Percentiles rank a stretch among this genome's conserved stretches.
phyloP scores from a whole-genome alignment of 495 filamentous ascomycete species.

The Hyaloscypha bicolor region DNA sequence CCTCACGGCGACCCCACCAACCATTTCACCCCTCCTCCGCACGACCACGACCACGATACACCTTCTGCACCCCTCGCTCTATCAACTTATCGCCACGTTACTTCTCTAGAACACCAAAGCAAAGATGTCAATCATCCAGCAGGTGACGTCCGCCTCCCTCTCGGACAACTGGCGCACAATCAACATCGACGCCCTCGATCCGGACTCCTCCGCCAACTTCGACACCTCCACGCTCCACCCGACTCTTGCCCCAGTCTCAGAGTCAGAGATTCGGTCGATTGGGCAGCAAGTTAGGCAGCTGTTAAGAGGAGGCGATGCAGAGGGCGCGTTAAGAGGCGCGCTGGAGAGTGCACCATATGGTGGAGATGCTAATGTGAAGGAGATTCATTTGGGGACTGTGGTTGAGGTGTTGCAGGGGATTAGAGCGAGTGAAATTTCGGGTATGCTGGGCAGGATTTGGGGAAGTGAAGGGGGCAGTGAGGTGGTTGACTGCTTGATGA shows the following conservation, averaged over 20 bases:
- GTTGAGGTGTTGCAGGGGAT: conserved; percentile 89
- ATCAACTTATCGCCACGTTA: neutral
- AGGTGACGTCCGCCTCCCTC: conserved; percentile 51
- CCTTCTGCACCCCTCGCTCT: neutral
- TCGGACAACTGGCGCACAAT: conserved; percentile 82
- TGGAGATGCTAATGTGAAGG: conserved; percentile 63
- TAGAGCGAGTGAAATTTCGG: conserved; percentile 87
- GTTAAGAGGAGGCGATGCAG: conserved; percentile 79
- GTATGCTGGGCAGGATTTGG: conserved; percentile 77
- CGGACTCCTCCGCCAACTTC: conserved; percentile 88
- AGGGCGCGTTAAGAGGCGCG: conserved; percentile 77
- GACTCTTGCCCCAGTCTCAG: conserved; percentile 63
- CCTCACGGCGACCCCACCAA: conserved; percentile 1
- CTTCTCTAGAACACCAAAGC: neutral
- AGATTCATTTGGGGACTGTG: conserved; percentile 77
- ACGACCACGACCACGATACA: neutral
- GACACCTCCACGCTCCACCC: conserved; percentile 77
- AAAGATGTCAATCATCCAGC: conserved; percentile 59
- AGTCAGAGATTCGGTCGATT: conserved; percentile 71
- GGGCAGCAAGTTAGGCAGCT: conserved; percentile 81
- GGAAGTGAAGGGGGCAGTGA: conserved; percentile 70
- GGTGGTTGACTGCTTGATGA: conserved; percentile 72
- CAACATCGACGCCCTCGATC: conserved; percentile 86
- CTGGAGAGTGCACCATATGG: conserved; percentile 77
- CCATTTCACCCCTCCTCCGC: neutral